Base-by-base conservation (phyloP, 805 yeast species). In the Saccharomycopsis synnaedendra region DNA sequence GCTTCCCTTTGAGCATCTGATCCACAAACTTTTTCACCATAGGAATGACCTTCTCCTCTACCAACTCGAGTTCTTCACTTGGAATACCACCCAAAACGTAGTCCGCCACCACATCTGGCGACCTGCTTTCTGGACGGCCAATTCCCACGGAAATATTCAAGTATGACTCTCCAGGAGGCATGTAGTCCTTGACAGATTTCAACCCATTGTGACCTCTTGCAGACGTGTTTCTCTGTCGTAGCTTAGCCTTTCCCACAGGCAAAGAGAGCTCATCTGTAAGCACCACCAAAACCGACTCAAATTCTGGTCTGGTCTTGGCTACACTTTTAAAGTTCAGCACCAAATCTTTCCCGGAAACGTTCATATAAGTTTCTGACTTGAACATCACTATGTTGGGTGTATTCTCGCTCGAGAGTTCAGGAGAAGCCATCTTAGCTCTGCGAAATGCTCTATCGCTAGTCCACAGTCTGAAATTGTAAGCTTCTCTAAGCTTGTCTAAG, bases 151-250 rank as follows among this genome's bases (percentile, higher is more conserved):
- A 76, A 9, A 88, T 58, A 44, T 85, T 75, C n/a, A 76, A 70
- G 58, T 80, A 85, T 9, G 67, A 69, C 35, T 69, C 67, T 31
- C 53, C 58, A 19, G 8, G 28, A 0, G 80, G 80, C 36, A 73
- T 61, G 27, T 49, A 39, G 5, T 60, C 54, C 41, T 71, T 72
- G 3, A 89, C 71, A 39, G 82, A 75, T 52, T 72, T 72, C 31
- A 89, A 67, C 0, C 96, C 97, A 58, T 86, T 87, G 57, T 89
- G 97, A 0, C 96, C 96, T 41, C 93, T 68, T 10, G 79, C 70
- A 40, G 85, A 75, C 0, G 82, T 69, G 1, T 76, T 74, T 9
- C 78, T 80, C 11, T 65, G 67, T 42, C 90, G 68, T 1, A 82
- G 60, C 56, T 82, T 82, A 27, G 79, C 66, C 46, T 76, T 74